These are phyloP conservation scores for Chlamydomonas sp. DNA, from an alignment of 139 green algal species.

Conservation along the genomic window DNA sequence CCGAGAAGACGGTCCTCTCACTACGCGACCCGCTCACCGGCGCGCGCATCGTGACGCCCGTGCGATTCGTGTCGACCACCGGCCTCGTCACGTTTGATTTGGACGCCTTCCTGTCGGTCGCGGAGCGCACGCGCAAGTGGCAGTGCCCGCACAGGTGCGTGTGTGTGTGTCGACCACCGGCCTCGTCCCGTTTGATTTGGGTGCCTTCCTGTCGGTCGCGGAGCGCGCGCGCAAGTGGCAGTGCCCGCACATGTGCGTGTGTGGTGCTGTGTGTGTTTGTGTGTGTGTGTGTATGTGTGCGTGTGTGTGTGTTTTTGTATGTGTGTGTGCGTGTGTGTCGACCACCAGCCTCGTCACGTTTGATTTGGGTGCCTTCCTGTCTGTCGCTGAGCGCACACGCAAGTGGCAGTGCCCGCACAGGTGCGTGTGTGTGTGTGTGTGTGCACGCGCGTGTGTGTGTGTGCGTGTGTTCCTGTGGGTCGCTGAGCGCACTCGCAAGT, in stretches of 20 bases:
- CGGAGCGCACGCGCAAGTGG: constrained; percentile 73
- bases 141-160: constrained; percentile 72
- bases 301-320: too few relatives aligned
- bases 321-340: too few relatives aligned
- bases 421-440: too few relatives aligned
- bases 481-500: constrained; percentile 69
- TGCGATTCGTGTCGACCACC: constrained; percentile 26
- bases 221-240: constrained; percentile 77
- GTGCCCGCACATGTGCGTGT: constrained; percentile 70
- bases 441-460: too few relatives aligned
- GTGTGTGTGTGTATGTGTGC: too few relatives aligned
- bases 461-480: too few relatives aligned
- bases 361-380: constrained; percentile 76
- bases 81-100: constrained; percentile 73
- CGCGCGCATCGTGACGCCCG: constrained; percentile 45
- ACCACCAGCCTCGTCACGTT: constrained; percentile 51
- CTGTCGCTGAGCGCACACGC: constrained; percentile 52
- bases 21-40: constrained; percentile 50
- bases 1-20: constrained; percentile 37
- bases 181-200: constrained; percentile 71
- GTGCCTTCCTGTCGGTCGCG: constrained; percentile 64
- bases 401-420: constrained; percentile 86
- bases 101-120: constrained; percentile 66
- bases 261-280: too few relatives aligned
- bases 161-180: too few relatives aligned